Evolutionary conservation across 176 grass and related monocot species (phyloP), one percentile per base, ranked within the genome.

Genomic region (Aegilops umbellulata): DNA sequence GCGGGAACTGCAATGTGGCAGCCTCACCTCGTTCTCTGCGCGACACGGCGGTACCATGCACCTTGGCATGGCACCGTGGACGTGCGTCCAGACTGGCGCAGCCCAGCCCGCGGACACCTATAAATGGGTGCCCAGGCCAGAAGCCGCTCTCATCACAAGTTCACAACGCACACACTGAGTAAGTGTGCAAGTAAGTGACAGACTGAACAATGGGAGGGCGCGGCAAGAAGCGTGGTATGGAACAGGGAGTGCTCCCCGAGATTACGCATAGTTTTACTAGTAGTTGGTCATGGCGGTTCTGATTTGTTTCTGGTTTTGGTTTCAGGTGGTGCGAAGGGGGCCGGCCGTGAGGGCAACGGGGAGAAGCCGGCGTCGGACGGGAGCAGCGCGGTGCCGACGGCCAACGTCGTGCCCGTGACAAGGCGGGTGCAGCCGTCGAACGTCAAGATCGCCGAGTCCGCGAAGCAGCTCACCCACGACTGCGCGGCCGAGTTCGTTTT

Each of bases 391-490:
- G 60, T 94, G 67, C 92, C 95, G n/a, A 89, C 91, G 85, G 78
- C 90, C 3, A 91, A 92, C 74, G 70, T 97, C 14, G 77, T 86
- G 47, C 74, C 88, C 58, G 86, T 89, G 12, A 93, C 94, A 82
- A 79, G 82, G 16, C 72, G 22, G 30, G 86, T 79, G 47, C 83
- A 91, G 30, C 92, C 92, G 23, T 20, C 76, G 9, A 14, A 88
- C 35, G 64, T 20, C 5, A 89, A 92, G 87, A 74, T 90, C 46
- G 88, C 84, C 8, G 22, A 71, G 30, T 31, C 58, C 24, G 85
- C 89, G 41, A 92, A 92, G 80, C 69, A 36, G 34, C 86, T 90
- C 57, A 34, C 88, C 38, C 90, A 97, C 65, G 82, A 90, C 55
- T 94, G 88, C 75, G 89, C 84, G 11, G 79, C 91, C 3, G 95